Conservation (phyloP, 345 rosid genomes). For the Gossypium mustelinum region DNA sequence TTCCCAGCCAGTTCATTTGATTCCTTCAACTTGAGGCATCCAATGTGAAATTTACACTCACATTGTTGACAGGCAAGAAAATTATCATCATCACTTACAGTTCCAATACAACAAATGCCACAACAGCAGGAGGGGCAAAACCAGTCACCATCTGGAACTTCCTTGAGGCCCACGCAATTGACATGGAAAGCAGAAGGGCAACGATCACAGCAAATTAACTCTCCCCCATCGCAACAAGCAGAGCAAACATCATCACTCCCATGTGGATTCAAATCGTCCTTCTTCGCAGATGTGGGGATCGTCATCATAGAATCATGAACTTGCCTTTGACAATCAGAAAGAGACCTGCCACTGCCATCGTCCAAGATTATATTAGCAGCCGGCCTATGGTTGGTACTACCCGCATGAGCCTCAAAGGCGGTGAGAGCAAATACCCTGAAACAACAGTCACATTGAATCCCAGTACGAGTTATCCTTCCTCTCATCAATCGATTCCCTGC, state of each 20-base stretch:
- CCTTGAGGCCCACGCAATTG: slow-evolving; percentile 46
- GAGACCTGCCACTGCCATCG: slow-evolving; percentile 36
- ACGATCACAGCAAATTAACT: slow-evolving; percentile 48
- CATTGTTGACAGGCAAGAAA: slow-evolving; percentile 53
- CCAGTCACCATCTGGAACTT: slow-evolving; percentile 64
- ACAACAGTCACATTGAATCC: slow-evolving; percentile 26
- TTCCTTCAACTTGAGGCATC: slow-evolving; percentile 28
- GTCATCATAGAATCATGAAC: slow-evolving; percentile 13
- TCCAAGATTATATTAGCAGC: slow-evolving; percentile 34
- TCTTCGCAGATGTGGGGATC: background rate
- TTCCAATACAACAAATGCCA: slow-evolving; percentile 35
- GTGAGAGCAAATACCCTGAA: slow-evolving; percentile 22
- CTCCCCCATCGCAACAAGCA: slow-evolving; percentile 53
- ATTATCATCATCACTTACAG: background rate
- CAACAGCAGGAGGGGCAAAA: slow-evolving; percentile 79
- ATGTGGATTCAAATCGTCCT: background rate
- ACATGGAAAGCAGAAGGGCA: slow-evolving; percentile 55
- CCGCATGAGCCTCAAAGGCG: slow-evolving; percentile 24
- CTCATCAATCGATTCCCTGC: slow-evolving; percentile 14
- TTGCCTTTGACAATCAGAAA: slow-evolving; percentile 43
- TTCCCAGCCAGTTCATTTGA: background rate
- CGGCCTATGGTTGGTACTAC: slow-evolving; percentile 16
- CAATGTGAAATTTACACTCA: slow-evolving; percentile 45
- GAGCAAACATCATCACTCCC: slow-evolving; percentile 31
- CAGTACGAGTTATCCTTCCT: slow-evolving; percentile 40